A percentile compares a stretch with the other conserved stretches of the same genome.
These are phyloP conservation scores for Aspergillus pseudotamarii DNA, from an alignment of 2,329 filamentous ascomycete genomes.

Conservation along the genomic window DNA sequence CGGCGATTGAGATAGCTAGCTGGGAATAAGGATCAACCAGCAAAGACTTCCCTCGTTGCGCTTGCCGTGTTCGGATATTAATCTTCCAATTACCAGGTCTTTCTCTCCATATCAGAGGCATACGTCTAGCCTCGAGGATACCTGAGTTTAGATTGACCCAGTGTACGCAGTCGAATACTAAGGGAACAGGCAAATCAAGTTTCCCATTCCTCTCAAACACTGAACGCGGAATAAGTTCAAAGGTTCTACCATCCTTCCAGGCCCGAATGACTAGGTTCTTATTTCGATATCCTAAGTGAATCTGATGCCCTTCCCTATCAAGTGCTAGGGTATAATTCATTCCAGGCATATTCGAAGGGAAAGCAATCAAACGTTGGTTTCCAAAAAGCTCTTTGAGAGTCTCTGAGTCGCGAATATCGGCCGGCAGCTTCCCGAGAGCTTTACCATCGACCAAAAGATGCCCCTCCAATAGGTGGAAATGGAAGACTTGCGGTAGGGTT, in stretches of 20 bases:
- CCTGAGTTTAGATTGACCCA: conserved; percentile 37
- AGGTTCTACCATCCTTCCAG: conserved; percentile 16
- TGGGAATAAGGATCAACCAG: conserved; percentile 56
- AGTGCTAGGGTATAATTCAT: conserved; percentile 56
- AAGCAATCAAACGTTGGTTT: conserved; percentile 52
- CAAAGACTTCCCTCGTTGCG: conserved; percentile 25
- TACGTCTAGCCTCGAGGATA: conserved; percentile 56
- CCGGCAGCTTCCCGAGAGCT: conserved; percentile 57
- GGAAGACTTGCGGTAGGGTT: conserved; percentile 39
- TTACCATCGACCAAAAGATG: conserved; percentile 54
- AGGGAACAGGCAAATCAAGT: conserved; percentile 55
- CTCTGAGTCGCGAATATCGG: conserved; percentile 49
- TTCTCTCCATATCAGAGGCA: conserved; percentile 44
- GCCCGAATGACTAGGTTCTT: conserved; percentile 50
- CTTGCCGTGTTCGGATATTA: conserved; percentile 30
- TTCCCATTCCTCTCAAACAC: conserved; percentile 25
- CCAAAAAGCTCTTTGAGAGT: conserved; percentile 58
- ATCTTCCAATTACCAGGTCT: conserved; percentile 44
- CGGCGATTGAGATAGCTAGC: conserved; percentile 31
- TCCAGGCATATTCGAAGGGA: conserved; percentile 54
- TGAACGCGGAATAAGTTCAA: conserved; percentile 39
- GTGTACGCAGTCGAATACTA: conserved; percentile 59
- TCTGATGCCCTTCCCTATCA: conserved; percentile 41
- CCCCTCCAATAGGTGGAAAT: conserved; percentile 52
- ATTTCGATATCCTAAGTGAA: conserved; percentile 59